Base-by-base conservation (phyloP, 768 basidiomycete species). In the Clavaria fumosa region DNA sequence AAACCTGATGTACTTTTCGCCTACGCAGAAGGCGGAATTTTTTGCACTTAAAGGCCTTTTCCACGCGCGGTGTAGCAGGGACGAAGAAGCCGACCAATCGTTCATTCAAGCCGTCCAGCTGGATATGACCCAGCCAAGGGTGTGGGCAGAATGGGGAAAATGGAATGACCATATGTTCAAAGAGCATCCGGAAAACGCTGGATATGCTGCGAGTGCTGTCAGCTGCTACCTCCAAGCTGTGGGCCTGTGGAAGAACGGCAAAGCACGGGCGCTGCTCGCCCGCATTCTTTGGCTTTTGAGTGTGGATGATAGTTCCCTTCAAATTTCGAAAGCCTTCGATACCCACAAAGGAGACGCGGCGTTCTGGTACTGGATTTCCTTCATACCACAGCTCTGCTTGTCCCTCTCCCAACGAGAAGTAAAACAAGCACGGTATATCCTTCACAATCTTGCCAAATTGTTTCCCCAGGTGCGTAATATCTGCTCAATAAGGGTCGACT, bases 11-110 rank as follows among this genome's bases (percentile, higher is more conserved):
- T 99, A 96, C 64, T 99, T 99, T 61, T 86, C 90, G 14, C 74
- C 64, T 5, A 59, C 73, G 3, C 95, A 99, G 54, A 99, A 99
- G 54, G 90, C 95, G 31, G 93, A 99, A 54, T 99, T 99, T 59
- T 88, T 88, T 57, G 96, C 91, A 3, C 63, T 97, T 52, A 99
- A 99, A 58, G 95, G 88, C 27, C 91, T 99, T 85, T 99, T 99
- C 63, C 78, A 93, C 47, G 83, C 89, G 31, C 76, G 82, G 42
- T 74, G 86, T 31, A 75, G 73, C 20, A 78, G 82, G 35, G 72
- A 73, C 45, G 88, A 95, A 3, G 93, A 97, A 5, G 89, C 95
- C 18, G 89, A 85, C 45, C 61, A 70, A 33, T 84, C 91, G 12
- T 96, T 96, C 54, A 84, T 85, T 5, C 85, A 86, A 58, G 95